These are phyloP conservation scores for Nicotiana sylvestris DNA, from an alignment of 257 asterid genomes.

Conservation along the genomic window DNA sequence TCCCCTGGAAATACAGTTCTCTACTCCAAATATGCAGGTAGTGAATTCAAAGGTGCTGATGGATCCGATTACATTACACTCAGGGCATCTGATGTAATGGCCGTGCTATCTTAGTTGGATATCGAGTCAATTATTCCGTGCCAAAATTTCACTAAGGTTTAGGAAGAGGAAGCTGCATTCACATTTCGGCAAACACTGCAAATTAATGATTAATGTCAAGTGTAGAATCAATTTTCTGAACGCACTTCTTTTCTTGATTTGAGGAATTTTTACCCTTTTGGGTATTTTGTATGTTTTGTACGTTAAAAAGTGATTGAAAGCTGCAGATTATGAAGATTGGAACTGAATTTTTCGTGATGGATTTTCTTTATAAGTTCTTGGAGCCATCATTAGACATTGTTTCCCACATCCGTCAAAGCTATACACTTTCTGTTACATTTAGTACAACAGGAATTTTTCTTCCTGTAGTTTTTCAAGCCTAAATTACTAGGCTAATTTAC, in stretches of 20 bases:
- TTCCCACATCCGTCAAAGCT: not conserved
- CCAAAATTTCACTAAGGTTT: constrained; percentile 5
- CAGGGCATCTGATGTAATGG: constrained; percentile 80
- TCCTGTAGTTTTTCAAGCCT: constrained; percentile 9
- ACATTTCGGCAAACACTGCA: not conserved
- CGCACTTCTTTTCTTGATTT: not conserved
- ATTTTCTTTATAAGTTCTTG: not conserved
- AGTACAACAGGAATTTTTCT: not conserved
- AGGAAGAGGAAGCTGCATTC: constrained; percentile 6
- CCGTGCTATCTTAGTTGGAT: constrained; percentile 53
- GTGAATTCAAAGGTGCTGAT: constrained; percentile 73
- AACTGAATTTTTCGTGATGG: not conserved
- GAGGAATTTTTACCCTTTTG: not conserved
- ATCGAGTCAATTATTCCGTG: not conserved
- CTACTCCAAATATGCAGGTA: constrained; percentile 89
- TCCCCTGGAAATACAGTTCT: constrained; percentile 71
- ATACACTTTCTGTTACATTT: not conserved
- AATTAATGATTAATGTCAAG: constrained; percentile 5
- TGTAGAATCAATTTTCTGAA: not conserved
- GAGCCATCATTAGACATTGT: not conserved
- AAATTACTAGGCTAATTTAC: not conserved
- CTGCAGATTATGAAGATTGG: not conserved
- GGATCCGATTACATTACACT: constrained; percentile 70
- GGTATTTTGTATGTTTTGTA: not conserved
- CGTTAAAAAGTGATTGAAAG: not conserved